These are phyloP conservation scores for Neurospora sp. DNA, from an alignment of 495 filamentous ascomycete genomes.

Conservation along the genomic window DNA sequence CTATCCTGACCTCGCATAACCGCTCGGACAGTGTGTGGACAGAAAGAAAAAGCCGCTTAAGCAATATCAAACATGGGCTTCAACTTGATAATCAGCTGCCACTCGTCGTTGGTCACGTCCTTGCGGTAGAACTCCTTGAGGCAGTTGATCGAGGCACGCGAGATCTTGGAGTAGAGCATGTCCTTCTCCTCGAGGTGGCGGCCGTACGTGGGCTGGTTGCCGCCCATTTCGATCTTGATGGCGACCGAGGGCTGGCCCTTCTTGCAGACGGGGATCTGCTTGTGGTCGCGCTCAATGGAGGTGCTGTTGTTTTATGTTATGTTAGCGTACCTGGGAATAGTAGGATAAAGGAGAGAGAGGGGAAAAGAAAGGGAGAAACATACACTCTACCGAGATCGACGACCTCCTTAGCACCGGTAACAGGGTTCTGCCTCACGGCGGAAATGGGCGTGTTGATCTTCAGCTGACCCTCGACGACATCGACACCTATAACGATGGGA, in stretches of 20 bases:
- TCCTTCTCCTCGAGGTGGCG: slow-evolving; percentile 94
- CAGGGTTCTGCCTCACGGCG: slow-evolving; percentile 68
- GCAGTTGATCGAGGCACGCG: slow-evolving; percentile 78
- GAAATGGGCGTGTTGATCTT: slow-evolving; percentile 80
- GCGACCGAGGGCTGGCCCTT: slow-evolving; percentile 94
- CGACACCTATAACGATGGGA: slow-evolving; percentile 92
- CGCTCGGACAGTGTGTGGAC: neutral
- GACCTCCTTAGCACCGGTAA: slow-evolving; percentile 73
- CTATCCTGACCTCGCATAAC: neutral
- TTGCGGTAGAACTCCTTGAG: slow-evolving; percentile 92
- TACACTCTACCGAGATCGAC: slow-evolving; percentile 89
- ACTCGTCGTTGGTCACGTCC: slow-evolving; percentile 90
- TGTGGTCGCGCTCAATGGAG: slow-evolving; percentile 96
- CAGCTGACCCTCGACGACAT: slow-evolving; percentile 84
- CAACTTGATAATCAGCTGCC: slow-evolving; percentile 82
- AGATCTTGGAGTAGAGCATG: slow-evolving; percentile 76
- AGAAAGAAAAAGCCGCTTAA: slow-evolving; percentile 2
- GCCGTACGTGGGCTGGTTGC: slow-evolving; percentile 91
- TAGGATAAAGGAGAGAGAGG: slow-evolving; percentile 5
- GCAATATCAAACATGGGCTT: slow-evolving; percentile 86
- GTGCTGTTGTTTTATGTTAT: slow-evolving; percentile 40
- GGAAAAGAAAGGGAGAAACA: slow-evolving; percentile 29
- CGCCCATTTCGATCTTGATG: slow-evolving; percentile 89
- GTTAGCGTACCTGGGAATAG: neutral
- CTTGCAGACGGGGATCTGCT: slow-evolving; percentile 81